These are phyloP conservation scores for Papiliotrema laurentii DNA, from an alignment of 1,284 basidiomycete species.

Conservation along the genomic window DNA sequence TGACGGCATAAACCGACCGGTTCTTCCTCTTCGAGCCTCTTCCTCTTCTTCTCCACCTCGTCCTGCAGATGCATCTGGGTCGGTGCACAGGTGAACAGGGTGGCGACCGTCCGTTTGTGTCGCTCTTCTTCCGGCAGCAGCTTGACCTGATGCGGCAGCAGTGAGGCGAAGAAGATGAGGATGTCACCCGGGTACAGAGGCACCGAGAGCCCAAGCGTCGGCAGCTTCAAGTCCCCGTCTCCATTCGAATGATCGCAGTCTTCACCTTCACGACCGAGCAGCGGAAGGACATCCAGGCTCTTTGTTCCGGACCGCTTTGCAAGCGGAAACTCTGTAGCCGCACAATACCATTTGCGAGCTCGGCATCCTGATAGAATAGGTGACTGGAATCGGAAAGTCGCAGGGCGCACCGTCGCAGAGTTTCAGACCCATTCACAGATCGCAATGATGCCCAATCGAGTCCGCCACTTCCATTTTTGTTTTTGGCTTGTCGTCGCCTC, in stretches of 20 bases:
- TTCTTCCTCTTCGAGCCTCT: not conserved
- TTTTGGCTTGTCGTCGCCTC: too few species aligned
- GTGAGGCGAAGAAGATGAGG: slow-evolving; percentile 1
- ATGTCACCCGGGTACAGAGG: slow-evolving; percentile 6
- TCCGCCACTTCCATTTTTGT: too few species aligned
- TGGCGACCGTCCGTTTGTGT: not conserved
- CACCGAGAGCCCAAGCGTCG: slow-evolving; percentile 1
- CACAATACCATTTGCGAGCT: too few species aligned
- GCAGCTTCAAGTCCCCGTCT: not conserved
- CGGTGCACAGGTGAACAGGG: not conserved
- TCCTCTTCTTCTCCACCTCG: not conserved
- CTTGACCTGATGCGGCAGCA: slow-evolving; percentile 2
- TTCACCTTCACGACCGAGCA: not conserved
- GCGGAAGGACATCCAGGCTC: too few species aligned
- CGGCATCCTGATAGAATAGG: too few species aligned
- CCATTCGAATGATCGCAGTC: slow-evolving; percentile 3
- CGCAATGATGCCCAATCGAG: too few species aligned
- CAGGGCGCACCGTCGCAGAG: too few species aligned
- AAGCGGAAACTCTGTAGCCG: too few species aligned
- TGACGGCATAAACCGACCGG: too few species aligned
- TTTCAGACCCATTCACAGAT: too few species aligned
- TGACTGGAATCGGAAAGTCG: too few species aligned
- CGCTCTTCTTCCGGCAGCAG: not conserved
- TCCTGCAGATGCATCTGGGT: not conserved
- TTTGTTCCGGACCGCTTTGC: too few species aligned